phyloP scores from a whole-genome alignment of 2,329 filamentous ascomycete genomes.

The Alternaria atra region DNA sequence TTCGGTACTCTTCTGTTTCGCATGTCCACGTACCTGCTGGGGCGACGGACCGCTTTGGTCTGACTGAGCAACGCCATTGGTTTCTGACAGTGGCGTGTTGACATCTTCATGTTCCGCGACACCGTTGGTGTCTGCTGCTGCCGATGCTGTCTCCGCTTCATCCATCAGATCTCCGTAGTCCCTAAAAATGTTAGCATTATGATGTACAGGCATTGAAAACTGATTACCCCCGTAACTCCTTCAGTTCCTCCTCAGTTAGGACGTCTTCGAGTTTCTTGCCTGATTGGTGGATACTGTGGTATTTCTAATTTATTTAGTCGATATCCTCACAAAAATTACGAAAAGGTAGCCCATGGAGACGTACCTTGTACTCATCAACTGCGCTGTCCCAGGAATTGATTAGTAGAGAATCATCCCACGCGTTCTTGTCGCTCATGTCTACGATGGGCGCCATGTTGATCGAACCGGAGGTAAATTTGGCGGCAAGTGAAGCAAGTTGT shows the following conservation, averaged over 20 bases:
- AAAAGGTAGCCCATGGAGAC: neutral
- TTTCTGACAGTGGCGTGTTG: constrained; percentile 31
- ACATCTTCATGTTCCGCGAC: constrained; percentile 36
- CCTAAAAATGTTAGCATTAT: constrained; percentile 31
- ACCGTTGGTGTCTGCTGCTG: constrained; percentile 26
- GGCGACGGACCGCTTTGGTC: constrained; percentile 18
- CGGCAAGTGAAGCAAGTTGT: neutral
- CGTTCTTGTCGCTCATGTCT: constrained; percentile 42
- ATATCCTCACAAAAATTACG: neutral
- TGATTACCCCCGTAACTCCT: constrained; percentile 41
- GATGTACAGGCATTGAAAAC: neutral
- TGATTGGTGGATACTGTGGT: constrained; percentile 49
- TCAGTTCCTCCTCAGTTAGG: constrained; percentile 43
- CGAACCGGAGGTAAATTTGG: neutral
- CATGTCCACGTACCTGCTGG: constrained; percentile 38
- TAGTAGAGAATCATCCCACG: constrained; percentile 52
- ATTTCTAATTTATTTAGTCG: constrained; percentile 41
- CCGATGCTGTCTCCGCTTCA: constrained; percentile 28
- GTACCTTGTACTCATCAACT: constrained; percentile 49
- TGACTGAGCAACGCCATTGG: constrained; percentile 19
- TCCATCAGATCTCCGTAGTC: constrained; percentile 45
- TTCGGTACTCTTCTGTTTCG: constrained; percentile 22
- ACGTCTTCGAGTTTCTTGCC: constrained; percentile 50
- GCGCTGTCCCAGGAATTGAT: constrained; percentile 49
- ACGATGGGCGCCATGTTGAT: constrained; percentile 35